Conservation (phyloP, 768 basidiomycete genomes). For the Leccinum olivaceopallidum region DNA sequence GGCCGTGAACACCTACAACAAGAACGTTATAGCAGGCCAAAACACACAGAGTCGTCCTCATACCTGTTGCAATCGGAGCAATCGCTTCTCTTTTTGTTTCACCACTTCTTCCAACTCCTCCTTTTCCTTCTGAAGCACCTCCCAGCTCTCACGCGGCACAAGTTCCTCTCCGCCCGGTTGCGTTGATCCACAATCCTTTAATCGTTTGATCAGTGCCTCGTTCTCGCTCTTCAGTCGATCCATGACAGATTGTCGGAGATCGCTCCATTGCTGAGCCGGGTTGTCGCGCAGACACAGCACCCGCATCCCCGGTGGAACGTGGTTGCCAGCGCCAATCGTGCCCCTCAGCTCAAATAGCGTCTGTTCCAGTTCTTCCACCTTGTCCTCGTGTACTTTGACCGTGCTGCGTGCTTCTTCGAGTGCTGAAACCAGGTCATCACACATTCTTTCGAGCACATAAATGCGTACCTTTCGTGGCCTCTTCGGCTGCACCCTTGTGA, state of each 20-base stretch:
- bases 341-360: slow-evolving; percentile 75
- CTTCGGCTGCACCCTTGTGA: slow-evolving; percentile 38
- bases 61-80: slow-evolving; percentile 80
- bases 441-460: background rate
- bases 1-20: slow-evolving; percentile 69
- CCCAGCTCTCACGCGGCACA: slow-evolving; percentile 81
- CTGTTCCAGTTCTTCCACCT: slow-evolving; percentile 76
- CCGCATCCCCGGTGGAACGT: slow-evolving; percentile 70
- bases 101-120: slow-evolving; percentile 61
- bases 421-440: slow-evolving; percentile 34
- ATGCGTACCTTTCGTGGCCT: slow-evolving; percentile 42
- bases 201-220: slow-evolving; percentile 67
- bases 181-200: slow-evolving; percentile 42
- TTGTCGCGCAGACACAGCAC: slow-evolving; percentile 73
- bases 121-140: slow-evolving; percentile 69
- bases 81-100: slow-evolving; percentile 78
- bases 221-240: slow-evolving; percentile 83
- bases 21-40: background rate
- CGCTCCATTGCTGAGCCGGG: slow-evolving; percentile 82
- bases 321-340: slow-evolving; percentile 72
- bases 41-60: background rate
- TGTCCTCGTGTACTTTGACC: slow-evolving; percentile 42
- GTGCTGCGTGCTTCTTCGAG: slow-evolving; percentile 42
- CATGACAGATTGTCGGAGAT: slow-evolving; percentile 71
- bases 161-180: slow-evolving; percentile 29